phyloP scores from a whole-genome alignment of 768 basidiomycete genomes.

The Phaeotremella fagi region DNA sequence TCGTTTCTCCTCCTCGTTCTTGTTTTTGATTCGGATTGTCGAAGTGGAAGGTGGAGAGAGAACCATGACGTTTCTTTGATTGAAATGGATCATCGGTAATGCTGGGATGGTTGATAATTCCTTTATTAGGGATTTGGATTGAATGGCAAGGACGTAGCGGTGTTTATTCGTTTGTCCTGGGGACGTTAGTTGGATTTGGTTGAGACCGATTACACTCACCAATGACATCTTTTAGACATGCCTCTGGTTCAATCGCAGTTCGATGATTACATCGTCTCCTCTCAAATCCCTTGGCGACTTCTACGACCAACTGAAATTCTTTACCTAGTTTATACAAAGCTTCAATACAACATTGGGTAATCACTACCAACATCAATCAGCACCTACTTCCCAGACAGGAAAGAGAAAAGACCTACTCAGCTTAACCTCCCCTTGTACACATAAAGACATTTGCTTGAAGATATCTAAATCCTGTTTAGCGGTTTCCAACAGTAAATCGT shows the following conservation, averaged over 20 bases:
- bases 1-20: slow-evolving; percentile 60
- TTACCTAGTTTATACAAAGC: slow-evolving; percentile 83
- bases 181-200: neutral
- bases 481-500: slow-evolving; percentile 70
- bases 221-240: slow-evolving; percentile 74
- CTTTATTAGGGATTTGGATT: slow-evolving; percentile 67
- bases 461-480: slow-evolving; percentile 70
- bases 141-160: slow-evolving; percentile 83
- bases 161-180: slow-evolving; percentile 67
- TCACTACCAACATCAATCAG: too few species aligned
- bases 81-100: slow-evolving; percentile 84
- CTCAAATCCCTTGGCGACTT: slow-evolving; percentile 90
- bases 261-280: slow-evolving; percentile 90
- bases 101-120: slow-evolving; percentile 70
- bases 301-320: slow-evolving; percentile 66
- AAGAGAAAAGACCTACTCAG: slow-evolving; percentile 77
- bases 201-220: slow-evolving; percentile 55
- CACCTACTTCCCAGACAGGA: too few species aligned
- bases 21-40: slow-evolving; percentile 65
- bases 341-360: slow-evolving; percentile 95
- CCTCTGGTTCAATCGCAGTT: slow-evolving; percentile 72
- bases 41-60: slow-evolving; percentile 81
- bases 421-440: slow-evolving; percentile 83
- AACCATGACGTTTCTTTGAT: slow-evolving; percentile 78
- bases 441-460: slow-evolving; percentile 64